A percentile compares a stretch with the other conserved stretches of the same genome.
These are phyloP conservation scores for Lecanicillium sp. DNA, from an alignment of 2,329 filamentous ascomycete species.

Conservation along the genomic window DNA sequence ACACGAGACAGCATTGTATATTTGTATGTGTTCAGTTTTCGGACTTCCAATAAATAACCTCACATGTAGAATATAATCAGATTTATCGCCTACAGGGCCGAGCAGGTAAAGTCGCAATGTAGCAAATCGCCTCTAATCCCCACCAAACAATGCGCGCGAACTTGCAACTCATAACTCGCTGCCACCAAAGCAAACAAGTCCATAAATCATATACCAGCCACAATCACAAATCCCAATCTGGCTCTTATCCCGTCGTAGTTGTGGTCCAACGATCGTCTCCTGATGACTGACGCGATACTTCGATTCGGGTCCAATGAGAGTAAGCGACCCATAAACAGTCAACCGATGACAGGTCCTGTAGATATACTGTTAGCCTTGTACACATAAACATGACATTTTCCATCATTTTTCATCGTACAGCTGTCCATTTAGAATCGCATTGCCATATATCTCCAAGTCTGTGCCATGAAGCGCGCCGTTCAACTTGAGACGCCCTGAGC, in stretches of 20 bases:
- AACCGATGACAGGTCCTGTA: slow-evolving; percentile 31
- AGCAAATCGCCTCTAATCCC: no score
- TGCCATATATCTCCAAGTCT: slow-evolving; percentile 39
- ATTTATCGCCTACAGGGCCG: no score
- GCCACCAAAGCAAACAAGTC: neutral
- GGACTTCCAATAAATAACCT: no score
- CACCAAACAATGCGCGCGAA: no score
- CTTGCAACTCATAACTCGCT: no score
- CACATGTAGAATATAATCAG: no score
- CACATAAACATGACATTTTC: no score
- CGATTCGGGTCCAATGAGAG: slow-evolving; percentile 35
- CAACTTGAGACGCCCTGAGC: slow-evolving; percentile 37
- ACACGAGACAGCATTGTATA: no score
- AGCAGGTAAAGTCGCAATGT: no score
- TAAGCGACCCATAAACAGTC: slow-evolving; percentile 36
- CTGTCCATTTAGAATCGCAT: slow-evolving; percentile 34
- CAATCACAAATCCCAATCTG: slow-evolving; percentile 28
- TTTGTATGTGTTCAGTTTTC: no score
- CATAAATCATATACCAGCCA: neutral
- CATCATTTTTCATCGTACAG: slow-evolving; percentile 22
- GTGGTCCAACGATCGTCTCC: slow-evolving; percentile 34
- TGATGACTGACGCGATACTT: slow-evolving; percentile 33
- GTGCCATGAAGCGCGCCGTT: slow-evolving; percentile 32
- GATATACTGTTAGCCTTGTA: no score
- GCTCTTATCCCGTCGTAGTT: slow-evolving; percentile 31